A percentile compares a stretch with the other conserved stretches of the same genome.
Evolutionary conservation across 2,329 filamentous ascomycete species (phyloP).

Genomic region (Ceratocystis huliohia): DNA sequence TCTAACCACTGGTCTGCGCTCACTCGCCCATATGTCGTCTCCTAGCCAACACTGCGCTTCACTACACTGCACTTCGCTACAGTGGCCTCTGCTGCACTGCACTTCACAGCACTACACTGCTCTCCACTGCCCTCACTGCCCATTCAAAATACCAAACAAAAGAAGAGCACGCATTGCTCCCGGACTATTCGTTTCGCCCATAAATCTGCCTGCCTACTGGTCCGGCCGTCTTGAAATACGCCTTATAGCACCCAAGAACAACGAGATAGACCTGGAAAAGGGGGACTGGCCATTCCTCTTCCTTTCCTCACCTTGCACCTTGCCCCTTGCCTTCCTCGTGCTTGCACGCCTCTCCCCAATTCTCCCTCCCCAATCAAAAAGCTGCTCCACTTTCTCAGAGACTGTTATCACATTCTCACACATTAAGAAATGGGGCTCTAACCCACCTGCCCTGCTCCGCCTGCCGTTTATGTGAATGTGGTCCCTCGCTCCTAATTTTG

Average conservation of each 20-base stretch:
- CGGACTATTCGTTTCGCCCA: too few relatives aligned
- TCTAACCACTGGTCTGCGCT: neutral
- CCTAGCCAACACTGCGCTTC: too few relatives aligned
- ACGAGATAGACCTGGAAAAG: too few relatives aligned
- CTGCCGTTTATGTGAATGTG: neutral
- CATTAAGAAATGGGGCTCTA: neutral
- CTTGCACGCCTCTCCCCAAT: neutral
- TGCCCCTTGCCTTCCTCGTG: neutral
- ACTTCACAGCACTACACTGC: too few relatives aligned
- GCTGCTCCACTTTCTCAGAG: neutral
- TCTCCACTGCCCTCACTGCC: too few relatives aligned
- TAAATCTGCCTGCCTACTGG: too few relatives aligned
- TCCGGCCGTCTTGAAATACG: too few relatives aligned
- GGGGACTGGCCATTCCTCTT: slow-evolving; percentile 1
- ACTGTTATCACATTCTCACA: neutral
- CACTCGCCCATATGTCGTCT: neutral
- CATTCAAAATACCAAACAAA: too few relatives aligned
- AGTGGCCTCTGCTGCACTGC: too few relatives aligned
- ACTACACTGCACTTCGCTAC: too few relatives aligned
- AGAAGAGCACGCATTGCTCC: too few relatives aligned
- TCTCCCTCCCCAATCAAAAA: neutral
- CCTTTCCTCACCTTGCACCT: neutral
- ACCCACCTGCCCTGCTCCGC: neutral
- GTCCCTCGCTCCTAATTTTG: neutral
- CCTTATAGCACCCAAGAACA: too few relatives aligned